Evolutionary conservation across 805 yeast species (phyloP).

Genomic region (Wickerhamomyces canadensis): DNA sequence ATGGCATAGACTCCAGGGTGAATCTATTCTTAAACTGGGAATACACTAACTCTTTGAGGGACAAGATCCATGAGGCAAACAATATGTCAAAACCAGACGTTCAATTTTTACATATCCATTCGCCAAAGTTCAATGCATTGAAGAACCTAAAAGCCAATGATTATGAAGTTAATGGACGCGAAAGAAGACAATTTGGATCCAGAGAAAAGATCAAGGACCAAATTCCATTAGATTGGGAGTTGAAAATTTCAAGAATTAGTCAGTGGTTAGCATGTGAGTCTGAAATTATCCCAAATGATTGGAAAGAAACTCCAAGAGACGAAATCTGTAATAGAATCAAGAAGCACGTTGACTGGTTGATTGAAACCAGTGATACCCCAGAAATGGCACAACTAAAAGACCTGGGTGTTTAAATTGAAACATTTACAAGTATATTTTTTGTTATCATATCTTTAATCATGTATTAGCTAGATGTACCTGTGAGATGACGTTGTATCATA

Average conservation of each 20-base stretch:
- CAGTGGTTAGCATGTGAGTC: slow-evolving; percentile 27
- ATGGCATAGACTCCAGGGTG: slow-evolving; percentile 18
- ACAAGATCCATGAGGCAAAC: slow-evolving; percentile 13
- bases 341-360: slow-evolving; percentile 23
- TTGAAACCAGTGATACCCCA: slow-evolving; percentile 24
- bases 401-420: slow-evolving; percentile 12
- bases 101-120: slow-evolving; percentile 24
- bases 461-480: too few species aligned
- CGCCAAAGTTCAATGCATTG: slow-evolving; percentile 25
- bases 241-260: slow-evolving; percentile 21
- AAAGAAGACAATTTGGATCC: slow-evolving; percentile 23
- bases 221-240: slow-evolving; percentile 22
- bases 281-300: slow-evolving; percentile 20
- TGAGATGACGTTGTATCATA: too few species aligned
- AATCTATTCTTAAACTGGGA: slow-evolving; percentile 21
- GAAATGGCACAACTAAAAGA: slow-evolving; percentile 21
- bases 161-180: slow-evolving; percentile 20
- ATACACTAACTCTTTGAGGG: slow-evolving; percentile 15
- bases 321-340: slow-evolving; percentile 20
- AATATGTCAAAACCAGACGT: slow-evolving; percentile 18
- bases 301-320: slow-evolving; percentile 19
- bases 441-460: too few species aligned
- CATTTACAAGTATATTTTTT: neutral
- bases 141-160: slow-evolving; percentile 16
- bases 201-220: slow-evolving; percentile 21